Evolutionary conservation across 1,139 yeast species (phyloP), one percentile per base, ranked within the genome.

Genomic region (Magnusiomyces ingens): DNA sequence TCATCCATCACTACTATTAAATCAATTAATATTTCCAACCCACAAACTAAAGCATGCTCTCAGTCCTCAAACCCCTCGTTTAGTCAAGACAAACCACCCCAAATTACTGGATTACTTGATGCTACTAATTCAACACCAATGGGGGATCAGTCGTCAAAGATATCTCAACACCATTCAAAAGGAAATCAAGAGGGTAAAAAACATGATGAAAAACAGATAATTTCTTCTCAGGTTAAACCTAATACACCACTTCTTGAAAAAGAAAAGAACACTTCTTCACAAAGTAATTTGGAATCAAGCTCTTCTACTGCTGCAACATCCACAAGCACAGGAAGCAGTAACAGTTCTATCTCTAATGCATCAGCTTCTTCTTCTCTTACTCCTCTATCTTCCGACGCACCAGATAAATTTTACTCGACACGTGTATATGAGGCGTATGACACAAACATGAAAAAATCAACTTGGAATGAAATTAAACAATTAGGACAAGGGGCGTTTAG

Each of bases 401-500:
- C 45, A 12, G 45, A 42, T 13, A 22, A 15, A 8, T 15, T 19
- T 26, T 35, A 18, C 22, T 48, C 49, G n/a, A 45, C 52, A 46
- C 53, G 49, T 6, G 51, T 64, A 3, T 64, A 59, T 51, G 68
- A 66, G 48, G 69, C 68, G 2, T 65, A 60, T 50, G 67, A 64
- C 50, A 48, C 52, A 8, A 54, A 60, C 17, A 57, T 57, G 60
- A 46, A 56, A 36, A 59, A 62, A 37, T 59, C 67, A 8, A 59
- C 70, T 44, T 70, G 70, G 73, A 62, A 67, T 21, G 67, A 70
- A 41, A 56, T 70, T 22, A 57, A 64, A 26, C 59, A 59, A 8
- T 62, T 73, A 2, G 76, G 76, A 1, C 62, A 67, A 19, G 76
- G 76, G 3, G 71, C 75, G 13, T 73, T 73, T 57, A 64, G 71